Evolutionary conservation across 2,329 filamentous ascomycete species (phyloP), one percentile per base, ranked within the genome.

Genomic region (Talaromyces sp.): DNA sequence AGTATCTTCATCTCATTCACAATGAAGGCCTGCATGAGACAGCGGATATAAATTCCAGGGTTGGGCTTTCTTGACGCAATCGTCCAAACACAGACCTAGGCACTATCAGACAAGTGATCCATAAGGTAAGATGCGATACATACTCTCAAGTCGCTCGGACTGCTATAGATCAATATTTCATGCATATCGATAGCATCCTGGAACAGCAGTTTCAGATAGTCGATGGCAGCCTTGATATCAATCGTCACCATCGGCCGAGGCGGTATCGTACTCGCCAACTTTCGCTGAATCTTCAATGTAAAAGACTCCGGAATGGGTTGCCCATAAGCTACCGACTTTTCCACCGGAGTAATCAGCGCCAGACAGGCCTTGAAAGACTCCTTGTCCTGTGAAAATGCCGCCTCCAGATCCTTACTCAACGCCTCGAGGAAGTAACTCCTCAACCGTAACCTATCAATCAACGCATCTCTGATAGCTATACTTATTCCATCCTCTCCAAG

Each of bases 201-300:
- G 67, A 90, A 91, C 31, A 97, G 79, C 53, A 88, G 86, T 65
- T 84, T 84, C 68, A 97, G 83, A 70, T 91, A 89, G 22, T 79
- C 79, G 68, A 90, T 85, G 0, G 93, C 91, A 71, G 92, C 88
- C 15, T 89, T 85, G 70, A 91, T 90, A 29, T 85, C 86, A 2
- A 93, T 75, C 62, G 92, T 85, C 11, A 97, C 91, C 71, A 97
- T 94, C 0, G 94, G 93, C 8, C 94, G 86, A 7, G 95, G 95
- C 3, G 95, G 95, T 72, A 97, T 93, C 0, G 93, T 97, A 70
- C 93, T 97, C 0, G 95, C 93, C 36, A 99, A 83, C 68, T 90
- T 90, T n/a, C 93, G 86, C 74, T 99, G 95, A 43, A 98, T 85
- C 74, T 97, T 96, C 27, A 88, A 87, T 71, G 92, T 97, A 76